These are phyloP conservation scores for Boletus eberwhitei DNA, from an alignment of 768 basidiomycete species.

Conservation along the genomic window DNA sequence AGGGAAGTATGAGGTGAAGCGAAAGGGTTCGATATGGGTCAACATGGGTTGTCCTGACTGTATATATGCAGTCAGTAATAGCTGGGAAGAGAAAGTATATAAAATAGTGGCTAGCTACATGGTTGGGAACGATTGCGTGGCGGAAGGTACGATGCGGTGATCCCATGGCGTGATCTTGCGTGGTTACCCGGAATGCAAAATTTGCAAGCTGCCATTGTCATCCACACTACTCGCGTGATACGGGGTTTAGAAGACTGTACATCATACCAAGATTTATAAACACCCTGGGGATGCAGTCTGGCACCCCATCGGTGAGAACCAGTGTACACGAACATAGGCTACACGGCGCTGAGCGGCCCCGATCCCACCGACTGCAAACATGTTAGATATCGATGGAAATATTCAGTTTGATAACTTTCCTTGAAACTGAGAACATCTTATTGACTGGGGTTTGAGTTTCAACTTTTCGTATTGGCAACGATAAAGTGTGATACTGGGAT, in stretches of 20 bases:
- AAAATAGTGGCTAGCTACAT: background rate
- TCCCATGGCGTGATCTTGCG: slow-evolving; percentile 34
- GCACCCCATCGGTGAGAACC: background rate
- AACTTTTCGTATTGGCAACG: background rate
- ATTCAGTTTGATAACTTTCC: background rate
- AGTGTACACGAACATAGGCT: background rate
- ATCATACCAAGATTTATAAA: background rate
- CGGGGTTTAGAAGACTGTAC: background rate
- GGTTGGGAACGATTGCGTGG: background rate
- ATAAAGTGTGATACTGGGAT: background rate
- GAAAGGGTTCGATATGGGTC: background rate
- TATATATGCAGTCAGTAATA: slow-evolving; percentile 9
- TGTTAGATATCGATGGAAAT: background rate
- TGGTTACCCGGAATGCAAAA: slow-evolving; percentile 10
- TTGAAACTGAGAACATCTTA: background rate
- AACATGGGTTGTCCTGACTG: background rate
- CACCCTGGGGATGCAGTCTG: background rate
- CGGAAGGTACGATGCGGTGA: slow-evolving; percentile 16
- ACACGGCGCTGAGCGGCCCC: background rate
- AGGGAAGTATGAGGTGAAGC: background rate
- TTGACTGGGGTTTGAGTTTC: background rate
- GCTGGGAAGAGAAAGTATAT: background rate
- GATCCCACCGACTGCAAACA: background rate
- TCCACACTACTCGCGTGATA: background rate
- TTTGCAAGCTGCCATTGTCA: slow-evolving; percentile 7